Evolutionary conservation across 306 rosid species (phyloP).

Genomic region (Dalbergia oliveri): DNA sequence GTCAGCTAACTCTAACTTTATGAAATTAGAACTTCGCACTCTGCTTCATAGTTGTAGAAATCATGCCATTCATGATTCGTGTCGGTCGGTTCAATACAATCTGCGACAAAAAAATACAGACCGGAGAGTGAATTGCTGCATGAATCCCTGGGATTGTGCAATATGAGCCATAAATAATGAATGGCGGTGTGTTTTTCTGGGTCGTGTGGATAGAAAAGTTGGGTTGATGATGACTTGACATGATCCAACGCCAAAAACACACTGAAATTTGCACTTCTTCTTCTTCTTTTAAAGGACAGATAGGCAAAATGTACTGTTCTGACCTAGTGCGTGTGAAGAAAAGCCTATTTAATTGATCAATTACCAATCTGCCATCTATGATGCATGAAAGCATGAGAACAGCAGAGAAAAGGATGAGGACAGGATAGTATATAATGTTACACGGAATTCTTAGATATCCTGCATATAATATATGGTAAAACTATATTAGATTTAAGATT

Average conservation of each 20-base stretch:
- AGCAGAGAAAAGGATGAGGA: not conserved
- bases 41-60: conserved; percentile 1
- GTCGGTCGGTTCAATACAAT: not conserved
- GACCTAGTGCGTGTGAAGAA: not conserved
- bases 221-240: not conserved
- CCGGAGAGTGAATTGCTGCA: not conserved
- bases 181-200: not conserved
- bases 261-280: not conserved
- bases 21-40: conserved; percentile 2
- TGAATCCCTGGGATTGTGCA: not conserved
- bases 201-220: not conserved
- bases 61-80: not conserved
- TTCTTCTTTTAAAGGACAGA: not conserved
- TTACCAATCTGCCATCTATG: no score
- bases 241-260: not conserved
- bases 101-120: not conserved
- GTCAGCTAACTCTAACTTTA: conserved; percentile 4
- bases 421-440: not conserved
- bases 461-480: not conserved
- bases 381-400: not conserved
- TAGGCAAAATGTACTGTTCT: not conserved
- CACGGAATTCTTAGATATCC: not conserved
- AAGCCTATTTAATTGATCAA: no score
- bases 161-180: no score
- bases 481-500: not conserved